These are phyloP conservation scores for Toxoplasma gondii DNA, from an alignment of 169 alveolate genomes.

Conservation along the genomic window DNA sequence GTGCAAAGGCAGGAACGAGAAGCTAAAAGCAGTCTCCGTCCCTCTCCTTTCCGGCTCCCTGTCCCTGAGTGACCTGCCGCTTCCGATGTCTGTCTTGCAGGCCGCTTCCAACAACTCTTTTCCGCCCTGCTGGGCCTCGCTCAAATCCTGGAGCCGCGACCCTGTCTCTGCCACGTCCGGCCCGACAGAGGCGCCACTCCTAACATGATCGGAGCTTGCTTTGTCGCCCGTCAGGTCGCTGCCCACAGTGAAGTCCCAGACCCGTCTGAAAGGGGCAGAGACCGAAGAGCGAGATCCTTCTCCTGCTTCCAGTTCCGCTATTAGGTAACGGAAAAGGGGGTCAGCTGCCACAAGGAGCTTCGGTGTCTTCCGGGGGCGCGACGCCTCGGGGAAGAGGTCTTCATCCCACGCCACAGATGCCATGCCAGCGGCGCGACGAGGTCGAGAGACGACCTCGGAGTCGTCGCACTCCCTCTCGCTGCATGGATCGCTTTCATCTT, in stretches of 20 bases:
- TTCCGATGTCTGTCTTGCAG: too few species aligned
- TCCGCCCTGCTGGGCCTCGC: too few species aligned
- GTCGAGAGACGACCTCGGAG: not conserved
- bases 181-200: too few species aligned
- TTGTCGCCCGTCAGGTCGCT: not conserved
- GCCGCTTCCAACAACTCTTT: too few species aligned
- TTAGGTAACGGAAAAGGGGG: not conserved
- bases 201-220: too few species aligned
- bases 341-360: conserved; percentile 37
- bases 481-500: not conserved
- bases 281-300: not conserved
- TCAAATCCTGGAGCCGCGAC: too few species aligned
- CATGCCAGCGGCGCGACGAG: not conserved
- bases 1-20: too few species aligned
- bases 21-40: too few species aligned
- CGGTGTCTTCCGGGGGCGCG: not conserved
- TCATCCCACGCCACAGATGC: not conserved
- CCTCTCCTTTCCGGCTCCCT: too few species aligned
- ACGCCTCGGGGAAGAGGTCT: not conserved
- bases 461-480: not conserved
- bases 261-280: not conserved
- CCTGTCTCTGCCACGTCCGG: too few species aligned
- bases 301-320: not conserved
- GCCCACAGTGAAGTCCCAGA: not conserved
- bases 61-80: too few species aligned